phyloP scores from a whole-genome alignment of 2,329 filamentous ascomycete genomes.

The Chaetomium globosum region DNA sequence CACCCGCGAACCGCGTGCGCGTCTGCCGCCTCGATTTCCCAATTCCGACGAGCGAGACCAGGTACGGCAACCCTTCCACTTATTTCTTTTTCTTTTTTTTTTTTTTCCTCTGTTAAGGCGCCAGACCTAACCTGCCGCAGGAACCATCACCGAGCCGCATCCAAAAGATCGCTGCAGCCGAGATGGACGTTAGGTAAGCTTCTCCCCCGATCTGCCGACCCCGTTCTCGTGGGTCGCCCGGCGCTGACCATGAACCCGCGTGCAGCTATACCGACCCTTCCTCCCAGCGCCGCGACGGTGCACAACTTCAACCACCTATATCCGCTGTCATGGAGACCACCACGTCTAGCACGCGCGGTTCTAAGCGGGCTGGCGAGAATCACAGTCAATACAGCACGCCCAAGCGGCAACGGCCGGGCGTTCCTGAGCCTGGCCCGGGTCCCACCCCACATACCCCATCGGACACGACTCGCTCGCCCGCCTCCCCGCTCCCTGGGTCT shows the following conservation, averaged over 20 bases:
- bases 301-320: constrained; percentile 4
- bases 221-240: not conserved
- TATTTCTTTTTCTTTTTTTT: not conserved
- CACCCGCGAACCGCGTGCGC: not conserved
- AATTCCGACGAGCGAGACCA: not conserved
- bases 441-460: too few relatives aligned
- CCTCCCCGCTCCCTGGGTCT: too few relatives aligned
- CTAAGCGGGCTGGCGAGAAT: too few relatives aligned
- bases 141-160: not conserved
- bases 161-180: not conserved
- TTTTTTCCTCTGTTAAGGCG: not conserved
- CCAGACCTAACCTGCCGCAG: too few relatives aligned
- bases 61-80: not conserved
- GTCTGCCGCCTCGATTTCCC: not conserved
- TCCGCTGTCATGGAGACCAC: too few relatives aligned
- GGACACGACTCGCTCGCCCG: too few relatives aligned
- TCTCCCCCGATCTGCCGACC: not conserved
- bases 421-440: too few relatives aligned
- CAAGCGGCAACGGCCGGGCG: too few relatives aligned
- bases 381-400: too few relatives aligned
- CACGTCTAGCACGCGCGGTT: too few relatives aligned
- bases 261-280: not conserved
- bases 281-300: not conserved
- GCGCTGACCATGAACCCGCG: constrained; percentile 2
- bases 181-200: constrained; percentile 1